These are phyloP conservation scores for Aureobasidium sp. DNA, from an alignment of 2,329 filamentous ascomycete species.

Conservation along the genomic window DNA sequence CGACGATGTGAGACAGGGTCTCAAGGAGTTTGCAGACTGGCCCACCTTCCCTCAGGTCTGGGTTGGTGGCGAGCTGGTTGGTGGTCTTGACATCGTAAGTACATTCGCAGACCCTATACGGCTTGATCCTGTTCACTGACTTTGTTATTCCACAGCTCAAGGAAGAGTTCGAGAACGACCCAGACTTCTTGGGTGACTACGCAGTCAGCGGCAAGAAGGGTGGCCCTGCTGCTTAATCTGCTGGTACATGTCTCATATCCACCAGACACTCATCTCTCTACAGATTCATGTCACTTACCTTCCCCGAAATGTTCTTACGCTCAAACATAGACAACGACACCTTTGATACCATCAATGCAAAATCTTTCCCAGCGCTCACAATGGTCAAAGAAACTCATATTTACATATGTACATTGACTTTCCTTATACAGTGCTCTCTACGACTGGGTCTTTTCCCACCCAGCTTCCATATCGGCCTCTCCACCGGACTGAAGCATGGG, in stretches of 20 bases:
- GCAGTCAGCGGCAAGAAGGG: slow-evolving; percentile 33
- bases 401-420: background rate
- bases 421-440: background rate
- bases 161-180: slow-evolving; percentile 79
- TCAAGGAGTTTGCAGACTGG: slow-evolving; percentile 99
- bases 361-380: background rate
- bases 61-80: slow-evolving; percentile 81
- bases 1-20: slow-evolving; percentile 88
- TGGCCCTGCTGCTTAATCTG: slow-evolving; percentile 18
- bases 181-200: slow-evolving; percentile 73
- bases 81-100: slow-evolving; percentile 91
- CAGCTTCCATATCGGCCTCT: background rate
- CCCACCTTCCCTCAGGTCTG: slow-evolving; percentile 95
- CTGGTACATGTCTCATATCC: background rate
- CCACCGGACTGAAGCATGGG: background rate
- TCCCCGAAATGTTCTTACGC: background rate
- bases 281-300: background rate
- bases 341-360: slow-evolving; percentile 9
- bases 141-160: slow-evolving; percentile 56
- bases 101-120: background rate
- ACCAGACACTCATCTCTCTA: background rate
- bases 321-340: background rate
- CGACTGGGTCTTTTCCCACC: background rate
- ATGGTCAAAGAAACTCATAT: background rate
- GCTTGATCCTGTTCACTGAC: background rate